Conservation (phyloP, 495 filamentous ascomycete genomes). For the Rostrohypoxylon terebratum region DNA sequence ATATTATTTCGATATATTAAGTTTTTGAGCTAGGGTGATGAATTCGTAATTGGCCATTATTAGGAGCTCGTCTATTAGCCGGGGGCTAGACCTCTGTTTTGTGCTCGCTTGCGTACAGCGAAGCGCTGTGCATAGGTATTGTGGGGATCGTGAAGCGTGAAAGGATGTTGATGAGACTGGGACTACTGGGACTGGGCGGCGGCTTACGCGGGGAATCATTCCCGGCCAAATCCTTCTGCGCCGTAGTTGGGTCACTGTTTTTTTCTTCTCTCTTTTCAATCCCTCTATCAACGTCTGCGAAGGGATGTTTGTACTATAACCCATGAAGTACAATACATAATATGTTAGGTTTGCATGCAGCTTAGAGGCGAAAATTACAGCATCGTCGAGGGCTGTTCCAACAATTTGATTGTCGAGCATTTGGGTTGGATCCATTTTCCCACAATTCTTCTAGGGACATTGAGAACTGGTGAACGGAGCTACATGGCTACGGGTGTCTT, state of each 20-base stretch:
- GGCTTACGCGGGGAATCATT: slow-evolving; percentile 6
- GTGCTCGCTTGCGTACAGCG: slow-evolving; percentile 20
- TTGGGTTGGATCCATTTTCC: background rate
- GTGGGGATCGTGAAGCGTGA: slow-evolving; percentile 12
- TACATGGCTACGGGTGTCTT: background rate
- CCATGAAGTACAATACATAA: background rate
- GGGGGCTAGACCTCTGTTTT: background rate
- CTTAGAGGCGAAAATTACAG: background rate
- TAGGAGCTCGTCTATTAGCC: slow-evolving; percentile 8
- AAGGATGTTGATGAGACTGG: background rate
- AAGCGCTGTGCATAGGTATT: slow-evolving; percentile 7
- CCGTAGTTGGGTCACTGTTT: background rate
- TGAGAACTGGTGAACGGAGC: background rate
- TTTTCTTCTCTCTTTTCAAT: background rate
- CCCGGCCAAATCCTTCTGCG: slow-evolving; percentile 10
- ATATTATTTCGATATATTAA: slow-evolving; percentile 19
- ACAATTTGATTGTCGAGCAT: background rate
- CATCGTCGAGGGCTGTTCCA: background rate
- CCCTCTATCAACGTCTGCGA: background rate
- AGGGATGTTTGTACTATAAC: background rate
- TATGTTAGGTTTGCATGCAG: background rate
- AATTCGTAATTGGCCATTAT: slow-evolving; percentile 15
- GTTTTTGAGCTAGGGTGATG: slow-evolving; percentile 12
- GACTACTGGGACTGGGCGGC: background rate
- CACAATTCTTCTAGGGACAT: background rate